Base-by-base conservation (phyloP, 2,329 filamentous ascomycete genomes). In the Chrysoporthe puriensis region DNA sequence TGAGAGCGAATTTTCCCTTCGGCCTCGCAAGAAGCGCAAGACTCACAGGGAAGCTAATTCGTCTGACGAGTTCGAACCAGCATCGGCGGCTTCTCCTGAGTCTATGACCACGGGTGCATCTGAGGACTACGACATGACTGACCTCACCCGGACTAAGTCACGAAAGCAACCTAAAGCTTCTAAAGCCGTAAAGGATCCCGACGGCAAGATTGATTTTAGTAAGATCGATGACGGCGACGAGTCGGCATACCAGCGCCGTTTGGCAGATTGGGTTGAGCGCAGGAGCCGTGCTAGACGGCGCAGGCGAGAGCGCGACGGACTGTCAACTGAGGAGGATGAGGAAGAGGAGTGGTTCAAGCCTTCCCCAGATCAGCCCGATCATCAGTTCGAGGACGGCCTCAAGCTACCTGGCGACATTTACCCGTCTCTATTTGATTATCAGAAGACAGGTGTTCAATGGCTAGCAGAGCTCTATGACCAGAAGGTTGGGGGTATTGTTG, bases 381-480 rank as follows among this genome's bases (percentile, higher is more conserved):
- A 92, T 61, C 80, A 85, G 5, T 88, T 97, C 62, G 89, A 91
- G 63, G 90, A 92, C 50, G 91, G 88, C 3, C 88, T 96, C 66
- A 91, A 87, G 63, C 84, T 99, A 4, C 96, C 96, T 0, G 96
- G 96, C 1, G 96, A 99, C 73, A 95, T 99, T 8, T 94, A 92
- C 72, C 93, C 94, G 0, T 93, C 93, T 2, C 82, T 99, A 0
- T 99, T 98, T 74, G 93, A 96, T 71, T 99, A 99, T 73, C 96
- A 99, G 75, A 97, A 97, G 78, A 97, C 94, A 0, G 94, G 95
- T 3, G 94, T 99, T 3, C 92, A 97, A 76, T 99, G 96, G 96
- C 85, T 99, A 7, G 94, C 93, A 77, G 95, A 99, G 77, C 83
- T 99, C 2, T 95, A 97, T 76, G 88, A 90, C 66, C 94, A 97